Conservation (phyloP, 129 eudicot species). For the Saussurea involucrata region DNA sequence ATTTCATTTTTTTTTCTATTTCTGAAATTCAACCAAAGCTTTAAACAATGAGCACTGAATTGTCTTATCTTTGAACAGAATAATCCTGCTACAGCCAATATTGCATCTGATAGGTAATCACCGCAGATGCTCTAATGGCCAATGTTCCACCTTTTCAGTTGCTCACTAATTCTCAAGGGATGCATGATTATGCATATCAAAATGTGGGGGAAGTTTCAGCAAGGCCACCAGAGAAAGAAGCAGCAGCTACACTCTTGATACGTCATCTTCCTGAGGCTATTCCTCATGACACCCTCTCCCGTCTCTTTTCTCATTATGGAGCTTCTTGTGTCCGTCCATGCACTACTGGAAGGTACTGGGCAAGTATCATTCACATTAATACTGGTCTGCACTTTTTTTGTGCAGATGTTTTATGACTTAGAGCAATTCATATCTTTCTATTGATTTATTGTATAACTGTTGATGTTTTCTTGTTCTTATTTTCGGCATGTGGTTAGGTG, state of each 20-base stretch:
- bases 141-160: slow-evolving; percentile 39
- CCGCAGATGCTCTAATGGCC: slow-evolving; percentile 34
- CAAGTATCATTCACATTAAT: neutral
- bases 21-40: neutral
- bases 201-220: slow-evolving; percentile 15
- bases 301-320: slow-evolving; percentile 80
- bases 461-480: neutral
- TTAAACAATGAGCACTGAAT: neutral
- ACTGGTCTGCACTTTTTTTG: neutral
- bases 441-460: neutral
- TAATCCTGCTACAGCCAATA: slow-evolving; percentile 10
- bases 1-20: neutral
- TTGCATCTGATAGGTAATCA: slow-evolving; percentile 8
- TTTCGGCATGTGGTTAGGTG: neutral
- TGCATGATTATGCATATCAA: slow-evolving; percentile 27
- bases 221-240: slow-evolving; percentile 28
- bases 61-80: slow-evolving; percentile 5
- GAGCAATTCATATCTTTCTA: neutral
- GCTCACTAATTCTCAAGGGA: slow-evolving; percentile 26
- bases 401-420: neutral
- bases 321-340: slow-evolving; percentile 76
- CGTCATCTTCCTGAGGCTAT: slow-evolving; percentile 87
- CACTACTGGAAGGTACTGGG: slow-evolving; percentile 61
- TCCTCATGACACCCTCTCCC: slow-evolving; percentile 63
- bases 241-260: slow-evolving; percentile 52